These are phyloP conservation scores for Auxenochlorella pyrenoidosa DNA, from an alignment of 139 green algal species.

Conservation along the genomic window DNA sequence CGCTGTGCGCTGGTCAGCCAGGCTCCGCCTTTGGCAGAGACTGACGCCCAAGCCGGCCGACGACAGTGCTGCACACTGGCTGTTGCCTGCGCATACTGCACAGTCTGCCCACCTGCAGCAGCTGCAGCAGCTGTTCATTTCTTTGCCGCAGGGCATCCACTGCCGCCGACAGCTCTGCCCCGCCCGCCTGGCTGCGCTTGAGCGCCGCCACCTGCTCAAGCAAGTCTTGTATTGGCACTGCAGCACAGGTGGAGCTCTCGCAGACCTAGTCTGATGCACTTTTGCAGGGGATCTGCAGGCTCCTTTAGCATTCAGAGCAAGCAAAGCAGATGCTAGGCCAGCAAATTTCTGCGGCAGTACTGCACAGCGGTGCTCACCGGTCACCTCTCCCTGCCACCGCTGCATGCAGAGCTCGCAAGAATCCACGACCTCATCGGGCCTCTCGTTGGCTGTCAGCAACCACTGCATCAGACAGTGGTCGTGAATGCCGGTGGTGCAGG, in stretches of 20 bases:
- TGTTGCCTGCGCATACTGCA: no score
- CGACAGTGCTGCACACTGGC: no score
- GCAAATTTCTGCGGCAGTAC: neutral
- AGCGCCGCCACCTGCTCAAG: neutral
- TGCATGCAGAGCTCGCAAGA: neutral
- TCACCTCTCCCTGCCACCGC: neutral
- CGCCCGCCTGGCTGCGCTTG: neutral
- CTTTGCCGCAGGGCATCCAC: neutral
- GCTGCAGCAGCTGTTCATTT: neutral
- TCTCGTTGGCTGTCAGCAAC: neutral
- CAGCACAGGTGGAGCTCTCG: neutral
- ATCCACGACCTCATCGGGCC: neutral
- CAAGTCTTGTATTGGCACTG: neutral
- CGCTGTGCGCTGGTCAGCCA: no score
- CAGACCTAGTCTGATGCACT: no score
- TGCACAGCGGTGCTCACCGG: neutral
- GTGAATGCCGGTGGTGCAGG: constrained; percentile 20
- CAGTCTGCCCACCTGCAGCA: neutral
- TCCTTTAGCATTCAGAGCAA: neutral
- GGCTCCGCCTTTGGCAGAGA: no score
- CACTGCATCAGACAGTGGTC: constrained; percentile 14
- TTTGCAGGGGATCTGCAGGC: neutral
- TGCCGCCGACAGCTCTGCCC: neutral
- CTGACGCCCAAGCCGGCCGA: no score
- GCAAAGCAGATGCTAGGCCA: neutral